Evolutionary conservation across 2,329 filamentous ascomycete genomes (phyloP).

Genomic region (Zymoseptoria tritici): DNA sequence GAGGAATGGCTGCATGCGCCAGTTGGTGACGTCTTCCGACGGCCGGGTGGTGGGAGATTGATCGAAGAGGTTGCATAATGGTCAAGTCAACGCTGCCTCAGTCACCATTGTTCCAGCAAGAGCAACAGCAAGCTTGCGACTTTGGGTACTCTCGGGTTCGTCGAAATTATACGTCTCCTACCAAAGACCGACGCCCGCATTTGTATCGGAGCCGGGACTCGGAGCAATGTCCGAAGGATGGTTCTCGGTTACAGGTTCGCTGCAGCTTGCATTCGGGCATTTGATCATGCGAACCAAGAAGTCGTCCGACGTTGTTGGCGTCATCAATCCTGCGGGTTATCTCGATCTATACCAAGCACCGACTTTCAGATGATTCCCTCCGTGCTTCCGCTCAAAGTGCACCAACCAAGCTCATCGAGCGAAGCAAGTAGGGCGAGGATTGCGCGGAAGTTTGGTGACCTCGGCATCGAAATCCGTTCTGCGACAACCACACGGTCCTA

Average conservation of each 20-base stretch:
- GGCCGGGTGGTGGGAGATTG: constrained; percentile 2
- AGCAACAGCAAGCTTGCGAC: neutral
- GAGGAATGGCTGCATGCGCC: constrained; percentile 61
- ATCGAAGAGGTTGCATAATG: constrained; percentile 8
- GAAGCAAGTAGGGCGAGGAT: neutral
- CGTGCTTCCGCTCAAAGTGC: neutral
- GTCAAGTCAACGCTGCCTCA: neutral
- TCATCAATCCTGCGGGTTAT: neutral
- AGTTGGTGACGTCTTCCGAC: constrained; percentile 51
- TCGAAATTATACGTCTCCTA: neutral
- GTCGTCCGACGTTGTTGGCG: neutral
- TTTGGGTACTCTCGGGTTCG: neutral
- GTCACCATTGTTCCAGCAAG: neutral
- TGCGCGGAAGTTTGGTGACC: neutral
- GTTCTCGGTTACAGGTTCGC: neutral
- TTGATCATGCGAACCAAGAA: neutral
- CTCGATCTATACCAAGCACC: neutral
- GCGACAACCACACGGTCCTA: no score
- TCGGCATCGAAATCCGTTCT: no score
- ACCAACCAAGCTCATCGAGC: no score
- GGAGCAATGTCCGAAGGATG: neutral
- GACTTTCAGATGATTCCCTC: neutral
- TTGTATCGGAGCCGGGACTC: neutral
- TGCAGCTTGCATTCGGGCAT: neutral
- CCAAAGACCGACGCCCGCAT: neutral